Evolutionary conservation across 2,329 filamentous ascomycete genomes (phyloP).

Genomic region (Calonectria hawksworthii): DNA sequence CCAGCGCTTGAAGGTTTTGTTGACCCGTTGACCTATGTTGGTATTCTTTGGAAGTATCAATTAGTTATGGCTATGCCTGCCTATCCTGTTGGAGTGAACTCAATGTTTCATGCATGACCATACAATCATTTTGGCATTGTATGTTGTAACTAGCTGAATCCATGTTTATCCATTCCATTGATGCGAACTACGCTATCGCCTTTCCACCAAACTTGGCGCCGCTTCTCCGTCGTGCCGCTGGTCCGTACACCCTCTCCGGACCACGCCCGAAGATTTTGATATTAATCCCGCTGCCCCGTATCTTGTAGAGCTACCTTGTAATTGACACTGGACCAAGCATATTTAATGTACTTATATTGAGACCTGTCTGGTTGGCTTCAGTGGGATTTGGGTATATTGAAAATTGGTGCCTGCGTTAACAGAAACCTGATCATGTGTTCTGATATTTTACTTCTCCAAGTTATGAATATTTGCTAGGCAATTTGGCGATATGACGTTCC

Average conservation of each 20-base stretch:
- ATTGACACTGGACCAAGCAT: not conserved
- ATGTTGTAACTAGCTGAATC: not conserved
- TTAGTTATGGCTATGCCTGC: not conserved
- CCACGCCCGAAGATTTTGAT: not conserved
- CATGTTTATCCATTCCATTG: not conserved
- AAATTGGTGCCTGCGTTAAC: too few species aligned
- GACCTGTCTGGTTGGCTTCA: not conserved
- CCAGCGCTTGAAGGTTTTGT: too few species aligned
- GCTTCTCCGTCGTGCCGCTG: conserved; percentile 11
- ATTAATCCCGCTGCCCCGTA: not conserved
- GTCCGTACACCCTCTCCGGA: not conserved
- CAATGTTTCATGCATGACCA: not conserved
- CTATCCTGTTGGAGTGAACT: not conserved
- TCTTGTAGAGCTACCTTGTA: not conserved
- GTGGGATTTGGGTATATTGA: too few species aligned
- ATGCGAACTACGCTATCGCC: conserved; percentile 8
- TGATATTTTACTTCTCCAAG: too few species aligned
- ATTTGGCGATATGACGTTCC: too few species aligned
- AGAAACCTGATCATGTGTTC: too few species aligned
- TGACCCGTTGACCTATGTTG: not conserved
- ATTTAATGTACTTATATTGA: not conserved
- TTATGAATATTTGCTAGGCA: too few species aligned
- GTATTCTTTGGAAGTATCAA: not conserved
- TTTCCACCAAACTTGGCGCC: not conserved
- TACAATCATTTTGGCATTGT: not conserved